These are phyloP conservation scores for Cryptococcus sp. DNA, from an alignment of 1,284 basidiomycete species.

Conservation along the genomic window DNA sequence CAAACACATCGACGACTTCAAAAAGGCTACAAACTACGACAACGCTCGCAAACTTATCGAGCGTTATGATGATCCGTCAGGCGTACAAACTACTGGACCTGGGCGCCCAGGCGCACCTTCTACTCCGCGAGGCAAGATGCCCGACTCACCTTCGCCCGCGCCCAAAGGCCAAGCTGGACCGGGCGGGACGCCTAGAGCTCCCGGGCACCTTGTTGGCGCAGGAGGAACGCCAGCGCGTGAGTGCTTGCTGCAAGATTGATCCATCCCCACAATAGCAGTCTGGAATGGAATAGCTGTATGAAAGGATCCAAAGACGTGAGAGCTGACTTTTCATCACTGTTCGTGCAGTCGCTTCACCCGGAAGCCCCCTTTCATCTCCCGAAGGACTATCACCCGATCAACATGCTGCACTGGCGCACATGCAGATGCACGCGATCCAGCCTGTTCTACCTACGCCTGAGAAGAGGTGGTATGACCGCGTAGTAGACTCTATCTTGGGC, in stretches of 20 bases:
- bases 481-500: constrained; percentile 82
- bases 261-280: background rate
- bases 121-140: constrained; percentile 11
- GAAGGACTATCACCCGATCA: constrained; percentile 41
- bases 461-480: constrained; percentile 83
- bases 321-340: background rate
- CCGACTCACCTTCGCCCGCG: constrained; percentile 12
- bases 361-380: constrained; percentile 33
- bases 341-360: constrained; percentile 1
- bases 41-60: constrained; percentile 86
- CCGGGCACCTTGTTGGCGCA: constrained; percentile 43
- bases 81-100: constrained; percentile 29
- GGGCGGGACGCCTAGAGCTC: constrained; percentile 41
- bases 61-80: constrained; percentile 72
- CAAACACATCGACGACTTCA: constrained; percentile 90
- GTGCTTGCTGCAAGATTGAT: constrained; percentile 10
- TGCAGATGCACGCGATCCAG: constrained; percentile 47
- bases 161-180: background rate
- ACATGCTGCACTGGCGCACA: constrained; percentile 45
- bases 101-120: constrained; percentile 2
- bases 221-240: constrained; percentile 42
- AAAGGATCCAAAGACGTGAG: background rate
- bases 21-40: constrained; percentile 96
- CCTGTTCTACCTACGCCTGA: constrained; percentile 61
- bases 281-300: background rate